Percentiles rank a stretch among this genome's conserved stretches.
Evolutionary conservation across 805 yeast genomes (phyloP).

Genomic region (Kluyveromyces aestuarii): DNA sequence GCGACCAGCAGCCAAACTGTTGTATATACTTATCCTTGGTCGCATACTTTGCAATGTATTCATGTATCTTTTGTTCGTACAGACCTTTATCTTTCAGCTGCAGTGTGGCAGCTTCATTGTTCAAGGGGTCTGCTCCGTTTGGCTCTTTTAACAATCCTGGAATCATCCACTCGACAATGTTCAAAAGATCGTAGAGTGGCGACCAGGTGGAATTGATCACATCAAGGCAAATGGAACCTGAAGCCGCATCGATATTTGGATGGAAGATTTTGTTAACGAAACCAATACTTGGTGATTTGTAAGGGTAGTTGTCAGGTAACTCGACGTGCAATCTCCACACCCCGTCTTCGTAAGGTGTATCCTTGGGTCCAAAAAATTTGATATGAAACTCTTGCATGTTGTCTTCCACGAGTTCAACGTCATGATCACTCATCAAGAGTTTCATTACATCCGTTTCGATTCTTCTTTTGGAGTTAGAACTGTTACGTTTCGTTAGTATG

Average conservation of each 20-base stretch:
- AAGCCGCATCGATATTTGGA: conserved; percentile 87
- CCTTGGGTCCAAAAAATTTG: conserved; percentile 76
- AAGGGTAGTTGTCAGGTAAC: conserved; percentile 90
- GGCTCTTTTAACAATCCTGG: conserved; percentile 91
- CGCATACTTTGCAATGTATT: conserved; percentile 68
- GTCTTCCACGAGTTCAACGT: conserved; percentile 75
- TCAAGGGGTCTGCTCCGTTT: conserved; percentile 88
- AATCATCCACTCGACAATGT: conserved; percentile 84
- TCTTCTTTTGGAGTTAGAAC: conserved; percentile 30
- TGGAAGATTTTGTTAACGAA: conserved; percentile 86
- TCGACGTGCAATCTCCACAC: conserved; percentile 88
- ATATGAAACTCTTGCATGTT: conserved; percentile 82
- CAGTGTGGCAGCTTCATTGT: conserved; percentile 79
- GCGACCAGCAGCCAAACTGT: conserved; percentile 40
- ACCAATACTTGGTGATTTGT: conserved; percentile 92
- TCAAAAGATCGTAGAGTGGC: conserved; percentile 88
- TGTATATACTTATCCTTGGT: conserved; percentile 29
- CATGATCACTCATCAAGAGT: conserved; percentile 84
- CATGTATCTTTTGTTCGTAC: conserved; percentile 62
- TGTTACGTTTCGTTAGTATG: background rate
- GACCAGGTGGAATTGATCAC: conserved; percentile 98
- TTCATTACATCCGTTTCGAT: conserved; percentile 97
- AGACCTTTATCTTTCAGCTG: conserved; percentile 57
- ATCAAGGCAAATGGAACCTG: conserved; percentile 90
- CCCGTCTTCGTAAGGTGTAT: conserved; percentile 85